Conservation (phyloP, 306 rosid genomes). For the Lathyrus oleraceus region DNA sequence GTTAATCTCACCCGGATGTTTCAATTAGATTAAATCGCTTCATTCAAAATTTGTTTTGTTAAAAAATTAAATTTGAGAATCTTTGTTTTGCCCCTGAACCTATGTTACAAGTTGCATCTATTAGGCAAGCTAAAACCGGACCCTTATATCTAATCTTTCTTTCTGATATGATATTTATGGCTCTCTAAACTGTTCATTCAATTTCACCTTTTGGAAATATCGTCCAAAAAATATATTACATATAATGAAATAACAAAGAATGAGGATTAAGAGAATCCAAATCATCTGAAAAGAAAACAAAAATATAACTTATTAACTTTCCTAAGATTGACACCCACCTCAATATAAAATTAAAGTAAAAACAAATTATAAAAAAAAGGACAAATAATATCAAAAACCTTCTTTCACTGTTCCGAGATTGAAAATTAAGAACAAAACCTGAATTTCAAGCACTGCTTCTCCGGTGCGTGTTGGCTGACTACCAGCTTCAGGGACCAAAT, state of each 20-base stretch:
- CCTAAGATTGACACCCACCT: not conserved
- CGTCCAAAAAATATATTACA: not conserved
- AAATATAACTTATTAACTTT: conserved; percentile 20
- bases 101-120: conserved; percentile 7
- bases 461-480: conserved; percentile 99
- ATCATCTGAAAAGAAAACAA: not conserved
- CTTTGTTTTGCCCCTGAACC: conserved; percentile 9
- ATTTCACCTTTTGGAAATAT: conserved; percentile 5
- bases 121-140: conserved; percentile 2
- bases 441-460: conserved; percentile 94
- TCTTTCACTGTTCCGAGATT: conserved; percentile 14
- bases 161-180: not conserved
- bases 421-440: conserved; percentile 63
- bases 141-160: conserved; percentile 7
- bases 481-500: conserved; percentile 98
- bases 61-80: not conserved
- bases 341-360: conserved; percentile 12
- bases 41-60: not conserved
- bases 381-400: conserved; percentile 9
- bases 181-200: not conserved
- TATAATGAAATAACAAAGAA: conserved; percentile 14
- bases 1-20: not conserved
- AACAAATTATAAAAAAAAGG: not conserved
- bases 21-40: not conserved
- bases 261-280: not conserved